Percentiles rank a stretch among this genome's conserved stretches.
phyloP scores from a whole-genome alignment of 2,329 filamentous ascomycete genomes.

The Trichoderma pleuroti region DNA sequence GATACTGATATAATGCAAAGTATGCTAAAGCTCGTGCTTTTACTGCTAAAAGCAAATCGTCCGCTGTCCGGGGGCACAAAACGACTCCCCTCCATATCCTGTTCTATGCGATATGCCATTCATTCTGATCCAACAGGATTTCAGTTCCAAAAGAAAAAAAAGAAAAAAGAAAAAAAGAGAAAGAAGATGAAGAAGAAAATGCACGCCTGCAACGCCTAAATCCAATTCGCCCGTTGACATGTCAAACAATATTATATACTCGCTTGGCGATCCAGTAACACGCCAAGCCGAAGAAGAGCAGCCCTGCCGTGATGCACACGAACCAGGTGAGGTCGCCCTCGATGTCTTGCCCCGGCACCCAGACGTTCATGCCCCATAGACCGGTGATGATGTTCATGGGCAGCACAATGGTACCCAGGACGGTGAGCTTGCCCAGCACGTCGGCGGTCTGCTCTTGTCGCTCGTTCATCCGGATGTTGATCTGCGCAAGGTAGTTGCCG shows the following conservation, averaged over 20 bases:
- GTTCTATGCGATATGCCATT: not conserved
- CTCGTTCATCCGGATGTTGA: slow-evolving; percentile 99
- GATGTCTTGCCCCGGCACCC: slow-evolving; percentile 85
- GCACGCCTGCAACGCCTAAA: not conserved
- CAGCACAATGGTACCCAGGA: slow-evolving; percentile 92
- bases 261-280: slow-evolving; percentile 83
- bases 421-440: slow-evolving; percentile 89
- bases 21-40: not conserved
- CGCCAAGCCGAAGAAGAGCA: slow-evolving; percentile 72
- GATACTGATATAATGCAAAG: not conserved
- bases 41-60: not conserved
- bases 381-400: slow-evolving; percentile 99
- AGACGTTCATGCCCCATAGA: slow-evolving; percentile 98
- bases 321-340: slow-evolving; percentile 76
- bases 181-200: not conserved
- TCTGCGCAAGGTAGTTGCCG: slow-evolving; percentile 97
- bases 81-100: not conserved
- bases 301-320: slow-evolving; percentile 66
- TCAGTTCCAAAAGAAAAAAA: not conserved
- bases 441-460: slow-evolving; percentile 93
- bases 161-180: not conserved
- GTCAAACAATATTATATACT: slow-evolving; percentile 72
- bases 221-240: not conserved
- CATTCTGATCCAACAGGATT: slow-evolving; percentile 8
- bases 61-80: not conserved